Evolutionary conservation across 177 flowering plant species (phyloP), one percentile per base, ranked within the genome.

Genomic region (Tripterygium wilfordii): DNA sequence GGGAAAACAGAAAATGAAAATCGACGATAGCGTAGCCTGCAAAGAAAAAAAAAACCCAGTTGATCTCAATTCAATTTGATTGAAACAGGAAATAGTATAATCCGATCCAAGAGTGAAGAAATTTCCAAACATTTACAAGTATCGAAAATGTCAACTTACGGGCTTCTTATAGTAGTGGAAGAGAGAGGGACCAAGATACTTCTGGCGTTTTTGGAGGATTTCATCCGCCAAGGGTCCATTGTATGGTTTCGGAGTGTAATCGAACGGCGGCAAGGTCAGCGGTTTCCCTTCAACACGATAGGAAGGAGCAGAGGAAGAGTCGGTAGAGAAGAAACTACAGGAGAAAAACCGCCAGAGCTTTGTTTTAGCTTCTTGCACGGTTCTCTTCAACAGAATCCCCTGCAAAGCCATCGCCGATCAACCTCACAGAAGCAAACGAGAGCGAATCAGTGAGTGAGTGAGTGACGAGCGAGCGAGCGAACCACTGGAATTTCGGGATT

Each of bases 131-230:
- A 3, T 36, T 15, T 36, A n/a, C 9, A 36, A n/a, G 39, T 36
- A 36, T 36, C 12, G 21, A 29, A 15, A 42, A 6, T 13, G 3
- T 15, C 10, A 15, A 47, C 78, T 63, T 52, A 89, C 97, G 12
- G 97, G 97, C 49, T 86, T 89, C 56, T 92, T 80, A 29, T 86
- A 92, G 69, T 70, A 85, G 57, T 92, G 54, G 61, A 89, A 87
- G 21, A 86, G 69, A 20, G 99, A 92, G 8, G 95, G 91, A 32
- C 97, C 97, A 21, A 92, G 70, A 58, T 68, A 92, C 62, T 52
- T 75, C 77, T 83, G 84, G 36, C 97, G 68, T 62, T 92, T 92
- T 58, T 54, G 54, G 22, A 86, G 59, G 28, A 92, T 70, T 25
- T 92, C 80, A 35, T 89, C 96, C 4, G 72, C 88, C 6, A 35